phyloP scores from a whole-genome alignment of 352 stramenopile genomes.

The Elongisporangium anandrum region DNA sequence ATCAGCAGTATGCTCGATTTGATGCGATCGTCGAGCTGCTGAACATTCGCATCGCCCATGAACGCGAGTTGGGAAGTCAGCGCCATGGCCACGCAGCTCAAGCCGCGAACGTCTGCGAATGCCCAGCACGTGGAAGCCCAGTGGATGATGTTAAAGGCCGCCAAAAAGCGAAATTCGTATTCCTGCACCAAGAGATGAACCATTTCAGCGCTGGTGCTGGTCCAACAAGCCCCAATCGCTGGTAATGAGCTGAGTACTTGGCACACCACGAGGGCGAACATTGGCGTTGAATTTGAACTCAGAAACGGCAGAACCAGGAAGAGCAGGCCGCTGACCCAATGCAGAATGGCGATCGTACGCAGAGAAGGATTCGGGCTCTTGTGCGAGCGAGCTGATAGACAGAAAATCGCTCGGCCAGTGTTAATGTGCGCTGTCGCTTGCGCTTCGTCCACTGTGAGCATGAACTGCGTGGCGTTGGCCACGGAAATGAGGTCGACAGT shows the following conservation, averaged over 20 bases:
- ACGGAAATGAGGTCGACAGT: conserved; percentile 4
- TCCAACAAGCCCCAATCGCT: conserved; percentile 8
- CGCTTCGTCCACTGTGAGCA: conserved; percentile 4
- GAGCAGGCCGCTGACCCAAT: conserved; percentile 9
- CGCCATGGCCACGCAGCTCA: conserved; percentile 18
- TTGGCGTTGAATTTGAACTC: background rate
- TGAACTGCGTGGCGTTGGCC: conserved; percentile 4
- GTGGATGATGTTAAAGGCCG: conserved; percentile 19
- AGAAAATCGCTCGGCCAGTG: background rate
- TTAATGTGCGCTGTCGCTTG: conserved; percentile 6
- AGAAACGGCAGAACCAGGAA: conserved; percentile 12
- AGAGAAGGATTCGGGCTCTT: background rate
- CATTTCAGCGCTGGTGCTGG: conserved; percentile 17
- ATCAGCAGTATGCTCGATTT: background rate
- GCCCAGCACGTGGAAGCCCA: conserved; percentile 12
- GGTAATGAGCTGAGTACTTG: conserved; percentile 12
- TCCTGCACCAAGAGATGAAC: conserved; percentile 6
- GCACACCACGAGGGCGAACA: background rate
- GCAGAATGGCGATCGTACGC: background rate
- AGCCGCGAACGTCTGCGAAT: conserved; percentile 13
- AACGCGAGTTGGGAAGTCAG: conserved; percentile 18
- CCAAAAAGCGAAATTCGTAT: conserved; percentile 19
- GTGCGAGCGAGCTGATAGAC: background rate
- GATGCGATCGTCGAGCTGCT: conserved; percentile 7
- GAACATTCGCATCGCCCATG: conserved; percentile 15